phyloP scores from a whole-genome alignment of 2,329 filamentous ascomycete genomes.

The Penicillium sp. region DNA sequence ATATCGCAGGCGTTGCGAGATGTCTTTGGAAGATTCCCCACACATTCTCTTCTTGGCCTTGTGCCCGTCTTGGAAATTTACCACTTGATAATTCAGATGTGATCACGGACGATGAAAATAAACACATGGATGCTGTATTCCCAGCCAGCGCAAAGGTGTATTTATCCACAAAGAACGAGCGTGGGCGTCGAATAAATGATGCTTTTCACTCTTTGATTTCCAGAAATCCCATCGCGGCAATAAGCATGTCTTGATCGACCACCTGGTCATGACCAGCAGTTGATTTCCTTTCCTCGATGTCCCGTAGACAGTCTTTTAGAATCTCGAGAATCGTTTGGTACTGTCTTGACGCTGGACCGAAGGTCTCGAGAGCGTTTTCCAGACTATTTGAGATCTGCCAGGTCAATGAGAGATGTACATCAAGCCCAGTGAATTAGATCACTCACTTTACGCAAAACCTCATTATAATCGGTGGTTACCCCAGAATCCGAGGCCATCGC shows the following conservation, averaged over 20 bases:
- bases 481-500: background rate
- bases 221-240: constrained; percentile 32
- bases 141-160: too few relatives aligned
- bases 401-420: background rate
- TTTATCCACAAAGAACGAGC: too few relatives aligned
- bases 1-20: constrained; percentile 5
- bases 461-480: constrained; percentile 14
- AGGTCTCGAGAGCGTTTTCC: constrained; percentile 37
- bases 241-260: constrained; percentile 30
- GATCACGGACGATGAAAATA: background rate
- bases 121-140: constrained; percentile 6
- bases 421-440: too few relatives aligned
- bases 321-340: constrained; percentile 36
- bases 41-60: background rate
- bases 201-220: constrained; percentile 21
- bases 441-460: constrained; percentile 17
- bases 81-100: constrained; percentile 7
- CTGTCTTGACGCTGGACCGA: constrained; percentile 35
- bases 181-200: too few relatives aligned
- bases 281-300: constrained; percentile 22
- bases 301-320: constrained; percentile 30
- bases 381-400: constrained; percentile 40
- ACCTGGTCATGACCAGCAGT: constrained; percentile 3
- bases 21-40: background rate
- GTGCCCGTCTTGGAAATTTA: constrained; percentile 5